Base-by-base conservation (phyloP, 225 moss, liverwort and hornwort genomes). In the Straminergon stramineum region DNA sequence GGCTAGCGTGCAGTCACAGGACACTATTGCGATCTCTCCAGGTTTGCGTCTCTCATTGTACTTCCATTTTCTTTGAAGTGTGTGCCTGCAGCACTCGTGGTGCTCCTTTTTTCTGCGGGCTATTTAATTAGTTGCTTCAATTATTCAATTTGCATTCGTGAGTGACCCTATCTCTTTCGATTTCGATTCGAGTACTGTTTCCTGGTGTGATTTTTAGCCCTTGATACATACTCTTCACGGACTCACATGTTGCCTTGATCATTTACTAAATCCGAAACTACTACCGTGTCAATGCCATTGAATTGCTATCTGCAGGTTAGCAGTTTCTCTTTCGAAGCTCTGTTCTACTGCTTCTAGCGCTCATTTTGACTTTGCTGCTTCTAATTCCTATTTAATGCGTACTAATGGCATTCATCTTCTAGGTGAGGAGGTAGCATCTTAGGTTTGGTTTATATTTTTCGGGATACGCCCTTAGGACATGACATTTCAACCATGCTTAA, bases 1-100 rank as follows among this genome's bases (percentile, higher is more conserved):
- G 93, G 87, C 90, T 37, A 89, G 85, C 71, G 87, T 82, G 85
- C 90, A 90, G 79, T 92, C 90, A 13, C 90, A 85, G 37, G 90
- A 89, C 56, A 23, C 85, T 43, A 81, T 89, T 70, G 85, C 90
- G 84, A 82, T 87, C 28, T 84, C 93, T 63, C 64, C 89, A 91
- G 94, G 92, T 94, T 87, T 82, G 85, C 65, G 43, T 53, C 78
- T 74, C 45, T 45, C 81, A 34, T 52, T 20, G 66, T 55, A 53
- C 67, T 88, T 86, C 64, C 68, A 32, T 34, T 69, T 89, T 61
- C 57, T 63, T 85, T 87, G 45, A 67, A 63, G 34, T 85, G 23
- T 73, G 68, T 57, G 67, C 67, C 10, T 76, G 77, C 63, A 74
- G 41, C 52, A 58, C 8, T 58, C 17, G 26, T 41, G 58, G 17